Evolutionary conservation across 2,329 filamentous ascomycete species (phyloP).

Genomic region (Fusarium sp.): DNA sequence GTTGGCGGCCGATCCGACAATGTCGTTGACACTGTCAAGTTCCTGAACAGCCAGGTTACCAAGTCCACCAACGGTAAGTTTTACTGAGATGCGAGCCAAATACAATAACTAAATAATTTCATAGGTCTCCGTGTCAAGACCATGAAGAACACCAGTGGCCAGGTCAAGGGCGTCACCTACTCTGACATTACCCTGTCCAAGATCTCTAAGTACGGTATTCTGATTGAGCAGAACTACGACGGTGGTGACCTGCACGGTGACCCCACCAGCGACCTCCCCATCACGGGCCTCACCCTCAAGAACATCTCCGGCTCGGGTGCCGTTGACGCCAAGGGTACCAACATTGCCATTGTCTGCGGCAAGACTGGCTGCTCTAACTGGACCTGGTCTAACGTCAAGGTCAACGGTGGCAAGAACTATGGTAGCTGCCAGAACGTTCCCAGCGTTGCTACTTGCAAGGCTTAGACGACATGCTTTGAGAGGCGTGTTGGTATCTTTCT

Average conservation of each 20-base stretch:
- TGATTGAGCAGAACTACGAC: constrained; percentile 60
- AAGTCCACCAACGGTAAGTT: constrained; percentile 63
- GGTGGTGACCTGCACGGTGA: constrained; percentile 59
- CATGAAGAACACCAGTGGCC: constrained; percentile 58
- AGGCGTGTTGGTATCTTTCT: not conserved
- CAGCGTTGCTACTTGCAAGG: constrained; percentile 35
- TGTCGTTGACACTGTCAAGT: constrained; percentile 62
- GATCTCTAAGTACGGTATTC: constrained; percentile 55
- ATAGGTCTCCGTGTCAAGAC: constrained; percentile 60
- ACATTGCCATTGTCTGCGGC: constrained; percentile 67
- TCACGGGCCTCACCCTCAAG: constrained; percentile 59
- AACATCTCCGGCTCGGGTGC: constrained; percentile 55
- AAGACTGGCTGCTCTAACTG: constrained; percentile 58
- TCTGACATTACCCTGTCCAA: constrained; percentile 56
- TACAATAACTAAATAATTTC: not conserved
- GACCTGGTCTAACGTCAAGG: constrained; percentile 62
- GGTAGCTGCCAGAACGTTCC: constrained; percentile 48
- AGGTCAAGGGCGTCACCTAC: constrained; percentile 58
- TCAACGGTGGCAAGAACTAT: constrained; percentile 63
- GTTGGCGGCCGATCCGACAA: constrained; percentile 64
- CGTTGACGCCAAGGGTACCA: constrained; percentile 53
- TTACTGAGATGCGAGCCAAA: not conserved
- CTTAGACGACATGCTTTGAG: not conserved
- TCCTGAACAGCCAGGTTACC: constrained; percentile 60
- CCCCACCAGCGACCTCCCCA: constrained; percentile 61